These are phyloP conservation scores for Phytophthora citricola DNA, from an alignment of 352 stramenopile genomes.

Conservation along the genomic window DNA sequence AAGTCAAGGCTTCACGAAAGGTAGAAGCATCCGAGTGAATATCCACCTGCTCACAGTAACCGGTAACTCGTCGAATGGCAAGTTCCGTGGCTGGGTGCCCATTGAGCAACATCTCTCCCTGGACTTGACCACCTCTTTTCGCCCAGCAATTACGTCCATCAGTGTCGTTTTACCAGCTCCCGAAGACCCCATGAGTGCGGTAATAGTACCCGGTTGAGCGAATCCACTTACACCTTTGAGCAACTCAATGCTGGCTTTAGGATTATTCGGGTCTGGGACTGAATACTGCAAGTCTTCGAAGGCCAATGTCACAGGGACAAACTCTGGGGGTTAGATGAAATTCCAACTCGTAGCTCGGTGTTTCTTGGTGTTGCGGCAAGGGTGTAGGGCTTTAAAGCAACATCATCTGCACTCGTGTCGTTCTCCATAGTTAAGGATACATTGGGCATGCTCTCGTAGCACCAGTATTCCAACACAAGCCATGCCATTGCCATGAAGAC, in stretches of 20 bases:
- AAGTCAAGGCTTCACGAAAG: slow-evolving; percentile 60
- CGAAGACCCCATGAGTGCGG: slow-evolving; percentile 87
- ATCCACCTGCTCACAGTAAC: slow-evolving; percentile 79
- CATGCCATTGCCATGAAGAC: slow-evolving; percentile 27
- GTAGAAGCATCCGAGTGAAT: slow-evolving; percentile 85
- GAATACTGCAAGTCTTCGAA: slow-evolving; percentile 49
- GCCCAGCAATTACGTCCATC: slow-evolving; percentile 31
- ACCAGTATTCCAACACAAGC: slow-evolving; percentile 50
- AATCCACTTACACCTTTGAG: slow-evolving; percentile 75
- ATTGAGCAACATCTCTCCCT: slow-evolving; percentile 86
- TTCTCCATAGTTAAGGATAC: background rate
- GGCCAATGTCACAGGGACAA: slow-evolving; percentile 32
- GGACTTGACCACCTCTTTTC: slow-evolving; percentile 15
- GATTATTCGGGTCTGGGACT: slow-evolving; percentile 28
- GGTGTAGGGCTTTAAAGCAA: background rate
- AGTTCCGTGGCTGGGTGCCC: slow-evolving; percentile 44
- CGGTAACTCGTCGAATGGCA: slow-evolving; percentile 37
- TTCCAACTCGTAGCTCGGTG: background rate
- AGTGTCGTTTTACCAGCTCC: slow-evolving; percentile 59
- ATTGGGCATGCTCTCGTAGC: slow-evolving; percentile 34
- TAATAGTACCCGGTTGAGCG: slow-evolving; percentile 76
- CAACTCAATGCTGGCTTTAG: slow-evolving; percentile 55
- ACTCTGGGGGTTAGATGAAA: background rate
- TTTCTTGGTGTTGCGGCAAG: slow-evolving; percentile 1
- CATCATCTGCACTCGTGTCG: background rate